Percentiles rank a stretch among this genome's conserved stretches.
Evolutionary conservation across 176 grass and related monocot species (phyloP).

Genomic region (Bonia amplexicaulis): DNA sequence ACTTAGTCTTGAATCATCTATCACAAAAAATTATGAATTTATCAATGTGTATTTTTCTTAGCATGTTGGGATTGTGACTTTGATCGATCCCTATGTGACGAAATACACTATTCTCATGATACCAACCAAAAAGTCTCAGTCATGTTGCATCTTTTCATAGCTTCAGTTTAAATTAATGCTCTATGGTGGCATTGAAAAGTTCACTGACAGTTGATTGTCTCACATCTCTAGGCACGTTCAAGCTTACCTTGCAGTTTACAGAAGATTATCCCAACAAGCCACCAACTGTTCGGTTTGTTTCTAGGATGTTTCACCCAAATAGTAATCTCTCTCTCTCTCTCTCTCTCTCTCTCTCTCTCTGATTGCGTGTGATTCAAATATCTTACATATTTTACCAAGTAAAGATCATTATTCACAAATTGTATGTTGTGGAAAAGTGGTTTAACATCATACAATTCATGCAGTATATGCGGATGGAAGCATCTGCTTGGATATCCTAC

Average conservation of each 20-base stretch:
- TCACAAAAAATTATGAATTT: background rate
- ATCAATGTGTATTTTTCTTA: background rate
- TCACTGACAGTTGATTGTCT: constrained; percentile 17
- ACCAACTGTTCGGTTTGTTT: constrained; percentile 92
- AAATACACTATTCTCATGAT: background rate
- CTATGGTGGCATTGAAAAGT: background rate
- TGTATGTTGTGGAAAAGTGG: constrained; percentile 9
- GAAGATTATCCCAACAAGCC: constrained; percentile 99
- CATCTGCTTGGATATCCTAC: constrained; percentile 98
- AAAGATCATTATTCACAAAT: background rate
- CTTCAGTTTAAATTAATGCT: constrained; percentile 6
- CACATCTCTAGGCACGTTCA: constrained; percentile 75
- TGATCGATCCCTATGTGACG: background rate
- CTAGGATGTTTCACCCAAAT: constrained; percentile 98
- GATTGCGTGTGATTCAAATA: background rate
- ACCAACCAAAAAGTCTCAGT: background rate
- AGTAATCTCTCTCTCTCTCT: constrained; percentile 48
- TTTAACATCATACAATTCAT: constrained; percentile 22
- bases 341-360: background rate
- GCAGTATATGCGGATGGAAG: constrained; percentile 99
- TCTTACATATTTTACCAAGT: background rate
- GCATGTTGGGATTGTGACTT: background rate
- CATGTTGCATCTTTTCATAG: background rate
- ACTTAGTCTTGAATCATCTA: constrained; percentile 5
- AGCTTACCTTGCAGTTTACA: constrained; percentile 84